phyloP scores from a whole-genome alignment of 2,329 filamentous ascomycete species.

The Aspergillus spinulosporus region DNA sequence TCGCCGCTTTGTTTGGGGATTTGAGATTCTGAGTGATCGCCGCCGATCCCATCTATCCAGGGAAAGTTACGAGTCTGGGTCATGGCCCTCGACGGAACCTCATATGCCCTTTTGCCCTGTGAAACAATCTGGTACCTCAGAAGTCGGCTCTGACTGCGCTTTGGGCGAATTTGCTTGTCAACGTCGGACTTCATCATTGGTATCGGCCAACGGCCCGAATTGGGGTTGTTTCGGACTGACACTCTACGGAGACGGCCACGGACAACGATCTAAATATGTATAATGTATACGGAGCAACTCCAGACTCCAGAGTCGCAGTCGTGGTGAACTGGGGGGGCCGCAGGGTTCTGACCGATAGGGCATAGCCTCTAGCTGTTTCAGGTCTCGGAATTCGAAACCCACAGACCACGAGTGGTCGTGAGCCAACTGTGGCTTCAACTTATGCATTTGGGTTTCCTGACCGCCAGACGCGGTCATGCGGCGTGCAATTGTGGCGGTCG shows the following conservation, averaged over 20 bases:
- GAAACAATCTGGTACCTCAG: not conserved
- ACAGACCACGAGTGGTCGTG: not conserved
- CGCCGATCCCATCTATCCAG: not conserved
- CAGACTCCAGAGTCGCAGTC: not conserved
- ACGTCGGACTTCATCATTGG: not conserved
- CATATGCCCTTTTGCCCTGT: not conserved
- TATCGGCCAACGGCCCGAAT: not conserved
- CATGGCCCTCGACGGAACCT: not conserved
- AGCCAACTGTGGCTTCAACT: slow-evolving; percentile 1
- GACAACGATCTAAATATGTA: not conserved
- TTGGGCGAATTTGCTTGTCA: not conserved
- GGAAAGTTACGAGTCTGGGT: not conserved
- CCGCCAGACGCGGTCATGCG: not conserved
- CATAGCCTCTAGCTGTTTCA: slow-evolving; percentile 6
- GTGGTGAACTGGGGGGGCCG: not conserved
- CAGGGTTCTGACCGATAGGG: slow-evolving; percentile 1
- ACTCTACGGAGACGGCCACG: not conserved
- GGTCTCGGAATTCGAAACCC: not conserved
- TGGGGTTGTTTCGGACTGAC: not conserved
- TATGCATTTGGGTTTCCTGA: not conserved
- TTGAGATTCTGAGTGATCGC: not conserved
- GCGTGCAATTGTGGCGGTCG: not conserved
- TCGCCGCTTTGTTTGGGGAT: not conserved
- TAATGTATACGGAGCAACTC: not conserved
- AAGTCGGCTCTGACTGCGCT: not conserved